Evolutionary conservation across 1,139 yeast species (phyloP), one percentile per base, ranked within the genome.

Genomic region (Geotrichum histeridarum): DNA sequence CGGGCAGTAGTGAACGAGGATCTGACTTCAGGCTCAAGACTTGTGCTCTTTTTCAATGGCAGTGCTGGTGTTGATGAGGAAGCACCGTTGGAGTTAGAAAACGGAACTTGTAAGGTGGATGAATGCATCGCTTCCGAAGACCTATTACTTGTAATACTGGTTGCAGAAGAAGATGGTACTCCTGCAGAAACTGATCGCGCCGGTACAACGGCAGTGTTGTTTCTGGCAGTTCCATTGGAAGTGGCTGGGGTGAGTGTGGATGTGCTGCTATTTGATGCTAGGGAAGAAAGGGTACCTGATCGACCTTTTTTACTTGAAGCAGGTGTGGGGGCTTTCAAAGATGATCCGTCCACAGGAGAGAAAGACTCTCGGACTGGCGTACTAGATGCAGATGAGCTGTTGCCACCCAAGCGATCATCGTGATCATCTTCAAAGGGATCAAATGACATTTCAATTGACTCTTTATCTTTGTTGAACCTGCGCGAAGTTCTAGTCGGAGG

Each of bases 371-470:
- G 27, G 5, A 22, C 27, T 22, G 27, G 27, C 5, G 27, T 22
- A 22, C 27, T 22, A 5, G 27, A 22, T 22, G 27, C 27, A 3
- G 27, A 22, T 22, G 27, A 22, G 27, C 39, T 37, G 17, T 14
- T n/a, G 9, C 39, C 39, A 2, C 55, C 55, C 15, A 32, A 17
- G 9, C 56, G 42, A 6, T 54, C 56, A 8, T 27, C n/a, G 12
- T 44, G 46, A 33, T 54, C 56, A 15, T 54, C 56, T 31, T 54
- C 56, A 41, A 54, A 54, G 9, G 56, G 56, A 45, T 54, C 56
- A 50, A 54, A 54, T 12, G 51, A 46, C 47, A 54, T 54, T 42
- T 50, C 54, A 45, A 50, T 42, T 11, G 22, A n/a, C 5, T 39
- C 42, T 7, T 44, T 12, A 15, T 30, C 38, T 18, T 15, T 44